phyloP scores from a whole-genome alignment of 768 basidiomycete genomes.

The Hebeloma cylindrosporum region DNA sequence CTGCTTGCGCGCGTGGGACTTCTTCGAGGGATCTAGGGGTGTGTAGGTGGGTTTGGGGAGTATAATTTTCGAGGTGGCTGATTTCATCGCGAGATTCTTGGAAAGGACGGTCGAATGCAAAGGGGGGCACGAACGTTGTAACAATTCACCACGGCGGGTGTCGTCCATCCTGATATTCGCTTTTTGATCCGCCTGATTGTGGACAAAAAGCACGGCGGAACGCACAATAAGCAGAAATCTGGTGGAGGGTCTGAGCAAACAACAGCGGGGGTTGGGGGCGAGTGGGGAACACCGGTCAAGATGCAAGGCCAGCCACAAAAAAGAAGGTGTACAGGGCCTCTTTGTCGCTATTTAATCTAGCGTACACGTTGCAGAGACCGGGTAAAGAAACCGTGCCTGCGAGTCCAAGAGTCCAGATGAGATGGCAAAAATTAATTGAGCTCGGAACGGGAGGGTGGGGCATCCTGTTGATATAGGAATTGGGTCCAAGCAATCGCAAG shows the following conservation, averaged over 20 bases:
- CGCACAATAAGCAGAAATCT: not conserved
- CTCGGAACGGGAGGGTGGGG: too few species aligned
- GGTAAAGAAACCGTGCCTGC: not conserved
- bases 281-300: constrained; percentile 2
- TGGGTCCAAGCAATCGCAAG: too few species aligned
- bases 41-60: constrained; percentile 27
- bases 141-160: too few species aligned
- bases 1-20: constrained; percentile 50
- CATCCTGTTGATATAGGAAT: too few species aligned
- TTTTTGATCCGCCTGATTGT: too few species aligned
- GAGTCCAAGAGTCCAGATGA: not conserved
- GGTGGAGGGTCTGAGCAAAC: constrained; percentile 4
- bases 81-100: not conserved
- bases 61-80: constrained; percentile 2
- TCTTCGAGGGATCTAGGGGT: constrained; percentile 32
- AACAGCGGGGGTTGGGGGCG: not conserved
- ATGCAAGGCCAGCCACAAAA: constrained; percentile 3
- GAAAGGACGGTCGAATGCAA: not conserved
- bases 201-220: too few species aligned
- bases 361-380: constrained; percentile 10
- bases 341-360: constrained; percentile 3
- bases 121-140: not conserved
- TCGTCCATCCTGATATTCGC: too few species aligned
- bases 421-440: not conserved
- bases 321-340: constrained; percentile 2